Conservation (phyloP, 179 eudicot species). For the Camellia oleifera region DNA sequence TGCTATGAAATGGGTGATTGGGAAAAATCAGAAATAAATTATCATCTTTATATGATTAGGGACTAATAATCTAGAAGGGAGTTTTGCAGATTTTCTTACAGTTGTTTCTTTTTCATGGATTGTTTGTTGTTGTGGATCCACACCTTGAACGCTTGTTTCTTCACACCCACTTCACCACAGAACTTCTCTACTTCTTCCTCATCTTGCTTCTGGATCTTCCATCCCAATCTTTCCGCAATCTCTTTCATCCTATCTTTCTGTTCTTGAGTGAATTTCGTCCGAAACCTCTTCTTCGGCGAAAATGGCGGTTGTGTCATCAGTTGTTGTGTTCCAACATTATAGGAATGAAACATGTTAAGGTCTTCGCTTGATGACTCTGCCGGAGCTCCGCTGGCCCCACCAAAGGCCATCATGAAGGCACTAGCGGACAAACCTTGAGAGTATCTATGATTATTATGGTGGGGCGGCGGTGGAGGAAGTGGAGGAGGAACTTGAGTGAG, state of each 20-base stretch:
- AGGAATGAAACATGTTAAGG: constrained; percentile 31
- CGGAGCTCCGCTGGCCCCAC: constrained; percentile 39
- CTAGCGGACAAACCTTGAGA: not conserved
- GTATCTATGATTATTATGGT: constrained; percentile 10
- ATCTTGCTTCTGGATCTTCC: constrained; percentile 69
- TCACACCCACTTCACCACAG: constrained; percentile 56
- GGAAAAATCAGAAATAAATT: too few relatives aligned
- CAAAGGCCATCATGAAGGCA: constrained; percentile 49
- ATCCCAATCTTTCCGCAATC: constrained; percentile 58
- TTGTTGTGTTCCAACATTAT: constrained; percentile 20
- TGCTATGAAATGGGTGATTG: too few relatives aligned
- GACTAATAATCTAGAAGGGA: not conserved
- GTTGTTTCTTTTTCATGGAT: constrained; percentile 45
- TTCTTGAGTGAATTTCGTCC: constrained; percentile 67
- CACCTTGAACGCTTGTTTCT: constrained; percentile 67
- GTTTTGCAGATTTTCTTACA: constrained; percentile 4
- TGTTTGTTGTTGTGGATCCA: constrained; percentile 90
- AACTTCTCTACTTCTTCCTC: constrained; percentile 43
- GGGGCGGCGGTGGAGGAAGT: constrained; percentile 7
- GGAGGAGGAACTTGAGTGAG: not conserved
- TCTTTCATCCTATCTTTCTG: constrained; percentile 71
- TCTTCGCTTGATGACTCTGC: constrained; percentile 82
- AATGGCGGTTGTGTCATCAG: too few relatives aligned
- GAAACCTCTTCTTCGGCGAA: constrained; percentile 45
- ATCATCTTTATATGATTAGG: not conserved